These are phyloP conservation scores for Lachancea fermentati DNA, from an alignment of 805 yeast genomes.

Conservation along the genomic window DNA sequence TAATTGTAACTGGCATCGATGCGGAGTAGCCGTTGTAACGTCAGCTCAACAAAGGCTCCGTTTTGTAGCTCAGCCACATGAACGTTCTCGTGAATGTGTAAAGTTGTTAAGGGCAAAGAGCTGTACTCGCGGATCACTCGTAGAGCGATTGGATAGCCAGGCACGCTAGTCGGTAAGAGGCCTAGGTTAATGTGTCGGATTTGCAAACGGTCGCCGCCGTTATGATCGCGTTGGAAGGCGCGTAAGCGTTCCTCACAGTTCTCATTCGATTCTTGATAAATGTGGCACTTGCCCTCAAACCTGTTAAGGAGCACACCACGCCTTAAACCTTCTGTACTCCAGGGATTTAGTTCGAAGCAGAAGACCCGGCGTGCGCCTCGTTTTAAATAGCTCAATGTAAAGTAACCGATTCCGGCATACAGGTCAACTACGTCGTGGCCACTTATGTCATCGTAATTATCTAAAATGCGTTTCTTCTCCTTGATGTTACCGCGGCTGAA, in stretches of 20 bases:
- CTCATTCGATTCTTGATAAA: conserved; percentile 63
- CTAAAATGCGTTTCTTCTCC: conserved; percentile 65
- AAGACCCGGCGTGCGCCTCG: conserved; percentile 47
- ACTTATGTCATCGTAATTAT: conserved; percentile 33
- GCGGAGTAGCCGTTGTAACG: conserved; percentile 4
- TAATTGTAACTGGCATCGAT: conserved; percentile 8
- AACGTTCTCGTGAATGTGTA: conserved; percentile 78
- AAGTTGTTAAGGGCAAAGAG: conserved; percentile 18
- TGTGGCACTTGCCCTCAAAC: conserved; percentile 31
- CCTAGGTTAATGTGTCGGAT: conserved; percentile 68
- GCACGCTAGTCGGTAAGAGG: conserved; percentile 63
- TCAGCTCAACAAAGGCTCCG: conserved; percentile 12
- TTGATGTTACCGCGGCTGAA: conserved; percentile 82
- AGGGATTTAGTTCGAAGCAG: conserved; percentile 82
- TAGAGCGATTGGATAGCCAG: conserved; percentile 51
- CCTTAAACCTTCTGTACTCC: conserved; percentile 70
- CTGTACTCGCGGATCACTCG: conserved; percentile 7
- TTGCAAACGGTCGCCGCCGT: conserved; percentile 17
- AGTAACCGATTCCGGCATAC: conserved; percentile 84
- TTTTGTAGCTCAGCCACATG: conserved; percentile 37
- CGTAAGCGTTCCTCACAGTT: conserved; percentile 39
- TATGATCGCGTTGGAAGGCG: conserved; percentile 14
- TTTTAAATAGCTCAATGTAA: conserved; percentile 60
- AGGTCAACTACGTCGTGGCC: conserved; percentile 54
- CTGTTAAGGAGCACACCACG: conserved; percentile 47